Evolutionary conservation across 768 basidiomycete species (phyloP), one percentile per base, ranked within the genome.

Genomic region (Macrolepiota fuliginosa): DNA sequence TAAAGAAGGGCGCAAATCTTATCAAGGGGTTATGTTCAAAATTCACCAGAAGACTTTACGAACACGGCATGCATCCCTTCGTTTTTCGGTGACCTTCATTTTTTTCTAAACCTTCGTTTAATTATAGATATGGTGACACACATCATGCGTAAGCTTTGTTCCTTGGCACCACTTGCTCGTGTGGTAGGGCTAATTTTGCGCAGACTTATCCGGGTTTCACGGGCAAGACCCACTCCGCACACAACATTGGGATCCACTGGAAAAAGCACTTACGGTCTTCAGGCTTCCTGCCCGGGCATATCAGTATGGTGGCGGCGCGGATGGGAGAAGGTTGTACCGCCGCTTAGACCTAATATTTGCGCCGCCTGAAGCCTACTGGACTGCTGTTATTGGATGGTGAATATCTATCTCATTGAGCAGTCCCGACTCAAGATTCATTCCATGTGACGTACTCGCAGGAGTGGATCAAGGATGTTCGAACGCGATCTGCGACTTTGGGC

Each of bases 391-490:
- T 27, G 95, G 96, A 56, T 98, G 95, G 95, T 90, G 54, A 64
- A 76, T 50, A 47, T 19, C 40, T 1, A 9, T 36, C 32, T 40
- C 54, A 39, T 45, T 15, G 27, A 17, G 11, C 17, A 9, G 49
- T 29, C 24, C 11, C 6, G 19, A 29, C 4, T 15, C 19, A 19
- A 11, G n/a, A 40, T 9, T 11, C n/a, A 10, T 62, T 2, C 3
- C 22, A 35, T 53, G 6, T n/a, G 24, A n/a, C 11, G 3, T 19
- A 17, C 22, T 3, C 17, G 22, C 62, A 92, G 91, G 91, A 90
- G 89, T 4, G 94, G 95, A 0, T 94, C 91, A 4, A 92, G 84
- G 63, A 90, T 93, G 86, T 96, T 97, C 70, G 85, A 96, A 72
- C 78, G 93, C 27, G 95, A 96, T 73, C 71, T 97, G 54, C 81